These are phyloP conservation scores for Lactifluus echinatus DNA, from an alignment of 768 basidiomycete genomes.

Conservation along the genomic window DNA sequence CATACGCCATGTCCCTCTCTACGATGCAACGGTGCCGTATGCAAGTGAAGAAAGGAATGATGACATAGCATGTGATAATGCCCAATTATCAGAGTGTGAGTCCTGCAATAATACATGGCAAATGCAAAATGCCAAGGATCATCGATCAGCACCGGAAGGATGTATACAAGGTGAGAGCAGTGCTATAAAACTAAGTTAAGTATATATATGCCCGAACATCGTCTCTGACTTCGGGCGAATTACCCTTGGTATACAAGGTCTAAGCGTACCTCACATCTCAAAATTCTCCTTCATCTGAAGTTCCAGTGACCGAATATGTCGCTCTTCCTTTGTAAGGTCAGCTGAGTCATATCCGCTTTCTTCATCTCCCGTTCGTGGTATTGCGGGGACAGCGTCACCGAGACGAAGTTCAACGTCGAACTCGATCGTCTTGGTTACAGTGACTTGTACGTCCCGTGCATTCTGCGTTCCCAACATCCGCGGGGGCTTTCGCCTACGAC, in stretches of 20 bases:
- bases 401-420: slow-evolving; percentile 14
- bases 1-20: no score
- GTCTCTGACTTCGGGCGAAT: not conserved
- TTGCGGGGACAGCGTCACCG: not conserved
- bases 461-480: not conserved
- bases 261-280: slow-evolving; percentile 3
- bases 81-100: not conserved
- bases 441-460: slow-evolving; percentile 12
- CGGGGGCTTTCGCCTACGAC: slow-evolving; percentile 1
- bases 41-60: no score
- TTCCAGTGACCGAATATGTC: slow-evolving; percentile 10
- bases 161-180: not conserved
- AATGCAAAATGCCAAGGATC: not conserved
- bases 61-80: not conserved
- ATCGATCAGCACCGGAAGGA: no score
- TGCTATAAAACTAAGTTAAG: not conserved
- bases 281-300: slow-evolving; percentile 16
- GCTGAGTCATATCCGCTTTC: not conserved
- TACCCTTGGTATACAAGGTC: not conserved
- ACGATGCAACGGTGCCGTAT: no score
- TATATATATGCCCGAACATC: not conserved
- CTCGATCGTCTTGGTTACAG: slow-evolving; percentile 15
- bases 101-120: not conserved
- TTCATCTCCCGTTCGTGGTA: not conserved
- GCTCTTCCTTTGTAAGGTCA: not conserved